Percentiles rank a stretch among this genome's conserved stretches.
Evolutionary conservation across 2,329 filamentous ascomycete genomes (phyloP).

Genomic region (Tympanopsis confertula): DNA sequence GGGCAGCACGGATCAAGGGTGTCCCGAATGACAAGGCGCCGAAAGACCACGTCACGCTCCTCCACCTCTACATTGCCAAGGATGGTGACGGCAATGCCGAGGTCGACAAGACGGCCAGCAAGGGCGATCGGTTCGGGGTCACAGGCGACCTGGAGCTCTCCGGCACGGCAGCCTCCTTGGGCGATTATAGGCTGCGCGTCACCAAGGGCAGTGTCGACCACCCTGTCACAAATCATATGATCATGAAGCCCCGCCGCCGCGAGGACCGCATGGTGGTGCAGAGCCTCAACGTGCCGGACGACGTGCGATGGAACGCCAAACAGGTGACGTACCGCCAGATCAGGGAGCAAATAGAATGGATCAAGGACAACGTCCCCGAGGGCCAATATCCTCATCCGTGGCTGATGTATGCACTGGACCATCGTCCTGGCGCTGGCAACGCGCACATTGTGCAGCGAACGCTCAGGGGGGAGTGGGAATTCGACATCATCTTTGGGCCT

Average conservation of each 20-base stretch:
- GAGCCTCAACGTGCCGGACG: slow-evolving; percentile 53
- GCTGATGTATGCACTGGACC: slow-evolving; percentile 70
- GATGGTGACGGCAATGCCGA: slow-evolving; percentile 57
- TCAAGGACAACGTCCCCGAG: slow-evolving; percentile 35
- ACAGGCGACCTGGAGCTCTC: slow-evolving; percentile 54
- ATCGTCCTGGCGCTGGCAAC: slow-evolving; percentile 63
- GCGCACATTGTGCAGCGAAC: slow-evolving; percentile 82
- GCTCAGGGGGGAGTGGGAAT: slow-evolving; percentile 82
- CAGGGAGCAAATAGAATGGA: slow-evolving; percentile 31
- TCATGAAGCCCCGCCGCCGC: slow-evolving; percentile 51
- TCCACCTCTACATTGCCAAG: slow-evolving; percentile 72
- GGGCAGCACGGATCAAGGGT: slow-evolving; percentile 81
- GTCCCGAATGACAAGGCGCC: slow-evolving; percentile 60
- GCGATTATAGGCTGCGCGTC: slow-evolving; percentile 68
- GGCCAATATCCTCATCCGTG: slow-evolving; percentile 69
- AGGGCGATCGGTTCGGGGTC: slow-evolving; percentile 39
- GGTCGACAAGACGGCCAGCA: slow-evolving; percentile 35
- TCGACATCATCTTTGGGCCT: slow-evolving; percentile 68
- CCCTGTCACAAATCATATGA: slow-evolving; percentile 51
- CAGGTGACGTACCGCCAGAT: slow-evolving; percentile 17
- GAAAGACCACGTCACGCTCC: slow-evolving; percentile 56
- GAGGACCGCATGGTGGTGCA: slow-evolving; percentile 67
- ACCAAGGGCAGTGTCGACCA: slow-evolving; percentile 58
- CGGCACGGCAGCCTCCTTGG: slow-evolving; percentile 61
- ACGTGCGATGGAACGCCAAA: slow-evolving; percentile 78